These are phyloP conservation scores for Monosporozyma siamensis DNA, from an alignment of 805 yeast species.

Conservation along the genomic window DNA sequence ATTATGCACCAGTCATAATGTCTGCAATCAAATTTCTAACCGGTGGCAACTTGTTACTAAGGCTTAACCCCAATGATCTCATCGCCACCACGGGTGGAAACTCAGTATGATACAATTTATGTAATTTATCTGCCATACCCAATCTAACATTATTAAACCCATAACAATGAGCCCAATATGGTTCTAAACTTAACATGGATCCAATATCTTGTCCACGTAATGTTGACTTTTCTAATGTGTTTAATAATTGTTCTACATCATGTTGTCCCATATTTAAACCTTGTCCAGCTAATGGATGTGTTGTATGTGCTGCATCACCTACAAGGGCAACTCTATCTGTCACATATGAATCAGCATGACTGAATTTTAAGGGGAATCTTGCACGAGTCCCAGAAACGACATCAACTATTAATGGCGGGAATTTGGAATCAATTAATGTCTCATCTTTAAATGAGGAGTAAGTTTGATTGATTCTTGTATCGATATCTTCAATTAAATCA, in stretches of 20 bases:
- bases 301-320: slow-evolving; percentile 97
- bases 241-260: slow-evolving; percentile 67
- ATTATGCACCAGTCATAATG: slow-evolving; percentile 34
- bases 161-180: slow-evolving; percentile 77
- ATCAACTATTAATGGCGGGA: slow-evolving; percentile 56
- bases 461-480: slow-evolving; percentile 49
- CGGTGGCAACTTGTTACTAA: slow-evolving; percentile 52
- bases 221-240: slow-evolving; percentile 60
- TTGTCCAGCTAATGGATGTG: slow-evolving; percentile 96
- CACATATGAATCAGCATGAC: slow-evolving; percentile 86
- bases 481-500: slow-evolving; percentile 54
- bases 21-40: slow-evolving; percentile 63
- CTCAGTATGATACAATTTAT: slow-evolving; percentile 73
- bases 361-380: slow-evolving; percentile 75
- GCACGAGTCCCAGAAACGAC: slow-evolving; percentile 65
- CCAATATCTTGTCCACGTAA: slow-evolving; percentile 86
- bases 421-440: slow-evolving; percentile 45
- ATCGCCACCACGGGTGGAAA: slow-evolving; percentile 63
- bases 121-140: slow-evolving; percentile 87
- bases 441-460: slow-evolving; percentile 25
- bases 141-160: slow-evolving; percentile 69
- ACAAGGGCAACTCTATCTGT: slow-evolving; percentile 82
- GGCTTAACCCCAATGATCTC: slow-evolving; percentile 67
- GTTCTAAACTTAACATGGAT: slow-evolving; percentile 66
- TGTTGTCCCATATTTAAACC: slow-evolving; percentile 97